Conservation (phyloP, 2,329 filamentous ascomycete genomes). For the Alternaria angustiovoidea region DNA sequence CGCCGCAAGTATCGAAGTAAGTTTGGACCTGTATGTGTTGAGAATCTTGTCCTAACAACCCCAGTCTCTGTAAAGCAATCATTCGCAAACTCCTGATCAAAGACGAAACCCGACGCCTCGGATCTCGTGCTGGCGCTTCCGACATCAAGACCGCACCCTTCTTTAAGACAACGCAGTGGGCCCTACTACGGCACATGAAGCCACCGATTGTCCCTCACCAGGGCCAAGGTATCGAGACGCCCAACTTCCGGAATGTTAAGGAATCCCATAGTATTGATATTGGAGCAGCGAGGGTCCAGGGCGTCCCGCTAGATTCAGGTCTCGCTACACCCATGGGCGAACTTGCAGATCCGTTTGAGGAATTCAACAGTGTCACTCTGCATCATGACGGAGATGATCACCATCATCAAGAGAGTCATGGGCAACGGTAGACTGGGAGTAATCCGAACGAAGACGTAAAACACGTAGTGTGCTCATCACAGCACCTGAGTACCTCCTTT, state of each 20-base stretch:
- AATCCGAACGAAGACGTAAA: not conserved
- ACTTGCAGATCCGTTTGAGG: slow-evolving; percentile 88
- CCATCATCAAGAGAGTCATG: slow-evolving; percentile 48
- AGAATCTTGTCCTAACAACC: slow-evolving; percentile 40
- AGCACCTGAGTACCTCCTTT: slow-evolving; percentile 25
- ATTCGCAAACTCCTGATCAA: slow-evolving; percentile 98
- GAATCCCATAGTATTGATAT: slow-evolving; percentile 96
- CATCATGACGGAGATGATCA: slow-evolving; percentile 92
- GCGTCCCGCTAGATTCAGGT: slow-evolving; percentile 85
- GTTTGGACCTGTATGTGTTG: slow-evolving; percentile 49
- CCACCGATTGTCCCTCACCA: slow-evolving; percentile 95
- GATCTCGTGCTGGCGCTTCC: slow-evolving; percentile 91
- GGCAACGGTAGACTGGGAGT: slow-evolving; percentile 29
- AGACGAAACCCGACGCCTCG: slow-evolving; percentile 91
- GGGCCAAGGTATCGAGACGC: slow-evolving; percentile 87
- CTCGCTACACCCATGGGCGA: slow-evolving; percentile 86
- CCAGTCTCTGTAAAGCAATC: slow-evolving; percentile 90
- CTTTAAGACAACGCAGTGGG: slow-evolving; percentile 96
- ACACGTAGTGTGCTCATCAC: slow-evolving; percentile 6
- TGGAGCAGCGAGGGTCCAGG: slow-evolving; percentile 65
- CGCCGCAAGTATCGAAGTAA: slow-evolving; percentile 90
- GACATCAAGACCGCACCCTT: slow-evolving; percentile 97
- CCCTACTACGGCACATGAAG: slow-evolving; percentile 95
- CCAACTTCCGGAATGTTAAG: slow-evolving; percentile 98
- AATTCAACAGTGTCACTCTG: slow-evolving; percentile 97